Base-by-base conservation (phyloP, 306 rosid genomes). In the cucumber (Cucumis sativus) region DNA sequence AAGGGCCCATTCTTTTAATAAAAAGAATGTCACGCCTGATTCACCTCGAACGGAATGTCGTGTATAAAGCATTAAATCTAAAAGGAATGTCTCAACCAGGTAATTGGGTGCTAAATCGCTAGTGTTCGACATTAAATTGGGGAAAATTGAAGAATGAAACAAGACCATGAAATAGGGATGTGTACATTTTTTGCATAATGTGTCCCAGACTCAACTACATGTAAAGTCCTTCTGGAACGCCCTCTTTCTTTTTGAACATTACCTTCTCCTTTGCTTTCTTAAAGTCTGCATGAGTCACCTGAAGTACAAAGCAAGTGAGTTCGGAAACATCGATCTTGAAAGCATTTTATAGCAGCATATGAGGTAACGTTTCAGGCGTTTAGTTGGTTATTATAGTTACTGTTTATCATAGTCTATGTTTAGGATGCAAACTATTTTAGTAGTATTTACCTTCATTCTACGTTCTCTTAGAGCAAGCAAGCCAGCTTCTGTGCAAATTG, bases 201-300 rank as follows among this genome's bases (percentile, higher is more conserved):
- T 10, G 60, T 47, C 30, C 55, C 13, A 28, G 69, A 30, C 63
- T 66, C 61, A 33, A 68, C 89, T 91, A 94, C 98, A 94, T 94
- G 74, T 94, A 94, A 10, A 94, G 92, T 37, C 98, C 98, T 85
- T 94, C 98, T 7, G 98, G 98, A 74, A 92, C 97, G 47, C 98
- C 98, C 84, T 94, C 98, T 83, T 94, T 94, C 96, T 94, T 94
- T 90, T 92, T 94, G 77, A 94, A 94, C 98, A 94, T 94, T 55
- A 94, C 98, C 86, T 94, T 94, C 75, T 94, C 98, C 80, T 94
- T 94, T 6, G 98, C 97, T 88, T 94, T 94, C 95, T 94, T 92
- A 77, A 94, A 90, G 83, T 94, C 98, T 0, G 76, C 39, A 85
- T 94, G 98, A 0, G 96, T 94, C 66, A 94, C 98, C 98, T 95